These are phyloP conservation scores for Candida maesae DNA, from an alignment of 805 yeast species.

Conservation along the genomic window DNA sequence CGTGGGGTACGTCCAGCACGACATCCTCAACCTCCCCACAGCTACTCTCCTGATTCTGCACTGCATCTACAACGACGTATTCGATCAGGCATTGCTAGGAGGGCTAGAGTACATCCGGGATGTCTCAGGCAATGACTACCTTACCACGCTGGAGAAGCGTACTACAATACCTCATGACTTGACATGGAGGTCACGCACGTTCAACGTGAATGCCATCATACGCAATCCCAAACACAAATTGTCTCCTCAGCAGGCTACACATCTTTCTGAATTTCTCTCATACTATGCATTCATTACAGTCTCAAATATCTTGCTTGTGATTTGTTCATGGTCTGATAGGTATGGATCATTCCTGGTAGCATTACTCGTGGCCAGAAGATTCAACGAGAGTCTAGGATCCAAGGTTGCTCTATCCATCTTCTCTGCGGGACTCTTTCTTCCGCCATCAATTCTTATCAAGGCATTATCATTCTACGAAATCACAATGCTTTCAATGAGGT, in stretches of 20 bases:
- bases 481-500: conserved; percentile 9
- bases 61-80: conserved; percentile 4
- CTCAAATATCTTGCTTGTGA: neutral
- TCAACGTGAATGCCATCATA: neutral
- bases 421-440: conserved; percentile 8
- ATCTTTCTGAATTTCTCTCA: neutral
- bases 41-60: conserved; percentile 1
- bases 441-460: conserved; percentile 5
- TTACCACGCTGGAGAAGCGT: neutral
- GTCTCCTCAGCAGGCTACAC: neutral
- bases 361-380: conserved; percentile 7
- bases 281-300: neutral
- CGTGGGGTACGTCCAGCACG: neutral
- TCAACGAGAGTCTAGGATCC: conserved; percentile 14
- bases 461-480: conserved; percentile 7
- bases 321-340: neutral
- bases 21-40: conserved; percentile 1
- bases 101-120: conserved; percentile 14
- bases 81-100: conserved; percentile 12
- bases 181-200: neutral
- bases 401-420: conserved; percentile 8
- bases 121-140: conserved; percentile 4
- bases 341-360: conserved; percentile 1
- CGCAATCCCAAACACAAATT: neutral
- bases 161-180: neutral